phyloP scores from a whole-genome alignment of 2,329 filamentous ascomycete species.

The Pezicula neosporulosa region DNA sequence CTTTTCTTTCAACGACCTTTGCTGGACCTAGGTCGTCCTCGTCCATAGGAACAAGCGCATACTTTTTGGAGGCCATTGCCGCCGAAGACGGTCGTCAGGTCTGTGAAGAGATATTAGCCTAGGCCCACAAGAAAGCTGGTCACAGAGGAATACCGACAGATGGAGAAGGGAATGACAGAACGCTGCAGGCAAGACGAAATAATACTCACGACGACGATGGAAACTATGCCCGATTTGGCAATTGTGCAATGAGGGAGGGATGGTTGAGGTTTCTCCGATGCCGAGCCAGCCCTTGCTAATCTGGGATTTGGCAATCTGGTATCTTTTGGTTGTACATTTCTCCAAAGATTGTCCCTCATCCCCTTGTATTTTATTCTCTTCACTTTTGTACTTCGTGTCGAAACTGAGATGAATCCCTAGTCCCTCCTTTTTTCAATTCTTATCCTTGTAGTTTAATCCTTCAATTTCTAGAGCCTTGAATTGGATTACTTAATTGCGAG shows the following conservation, averaged over 20 bases:
- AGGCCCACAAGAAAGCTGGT: neutral
- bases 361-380: neutral
- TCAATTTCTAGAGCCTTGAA: slow-evolving; percentile 2
- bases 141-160: neutral
- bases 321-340: neutral
- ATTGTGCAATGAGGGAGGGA: neutral
- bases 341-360: neutral
- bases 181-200: too few relatives aligned
- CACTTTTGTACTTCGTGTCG: neutral
- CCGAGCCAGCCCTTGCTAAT: neutral
- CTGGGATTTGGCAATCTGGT: neutral
- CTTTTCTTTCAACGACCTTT: slow-evolving; percentile 47
- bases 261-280: neutral
- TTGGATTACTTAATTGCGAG: slow-evolving; percentile 10
- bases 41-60: slow-evolving; percentile 66
- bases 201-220: neutral
- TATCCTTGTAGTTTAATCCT: slow-evolving; percentile 4
- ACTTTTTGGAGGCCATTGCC: slow-evolving; percentile 49
- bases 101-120: neutral
- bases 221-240: neutral
- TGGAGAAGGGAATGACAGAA: neutral
- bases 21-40: slow-evolving; percentile 56
- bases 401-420: neutral
- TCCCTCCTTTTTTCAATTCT: neutral
- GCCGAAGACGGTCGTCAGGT: neutral